Evolutionary conservation across 2,329 filamentous ascomycete species (phyloP).

Genomic region (Orbilia brochopaga): DNA sequence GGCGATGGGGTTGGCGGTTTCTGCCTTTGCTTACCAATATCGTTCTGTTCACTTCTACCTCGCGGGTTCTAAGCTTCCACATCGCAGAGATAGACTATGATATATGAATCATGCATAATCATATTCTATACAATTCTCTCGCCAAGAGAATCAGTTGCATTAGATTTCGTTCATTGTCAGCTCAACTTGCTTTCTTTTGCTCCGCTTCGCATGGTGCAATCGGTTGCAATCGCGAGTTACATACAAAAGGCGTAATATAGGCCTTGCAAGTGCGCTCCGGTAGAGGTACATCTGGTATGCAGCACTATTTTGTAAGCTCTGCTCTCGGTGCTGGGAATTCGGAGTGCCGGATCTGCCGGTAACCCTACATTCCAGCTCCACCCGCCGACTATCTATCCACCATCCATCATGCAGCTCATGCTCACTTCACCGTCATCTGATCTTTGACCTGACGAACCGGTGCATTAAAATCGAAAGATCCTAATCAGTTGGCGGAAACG

Average conservation of each 20-base stretch:
- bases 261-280: background rate
- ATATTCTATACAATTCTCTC: no score
- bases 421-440: slow-evolving; percentile 48
- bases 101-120: background rate
- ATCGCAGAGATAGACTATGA: background rate
- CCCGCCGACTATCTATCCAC: background rate
- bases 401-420: background rate
- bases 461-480: no score
- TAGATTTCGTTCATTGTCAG: no score
- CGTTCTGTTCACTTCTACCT: slow-evolving; percentile 12
- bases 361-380: slow-evolving; percentile 1
- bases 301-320: background rate
- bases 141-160: no score
- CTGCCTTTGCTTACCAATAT: slow-evolving; percentile 28
- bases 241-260: background rate
- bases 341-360: slow-evolving; percentile 18
- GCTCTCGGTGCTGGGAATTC: background rate
- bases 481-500: no score
- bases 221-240: background rate
- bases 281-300: slow-evolving; percentile 17
- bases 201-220: background rate
- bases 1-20: no score
- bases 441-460: slow-evolving; percentile 26
- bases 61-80: background rate
- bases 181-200: background rate